Percentiles rank a stretch among this genome's conserved stretches.
Conservation (phyloP, 495 filamentous ascomycete species). For the Rostrohypoxylon terebratum region DNA sequence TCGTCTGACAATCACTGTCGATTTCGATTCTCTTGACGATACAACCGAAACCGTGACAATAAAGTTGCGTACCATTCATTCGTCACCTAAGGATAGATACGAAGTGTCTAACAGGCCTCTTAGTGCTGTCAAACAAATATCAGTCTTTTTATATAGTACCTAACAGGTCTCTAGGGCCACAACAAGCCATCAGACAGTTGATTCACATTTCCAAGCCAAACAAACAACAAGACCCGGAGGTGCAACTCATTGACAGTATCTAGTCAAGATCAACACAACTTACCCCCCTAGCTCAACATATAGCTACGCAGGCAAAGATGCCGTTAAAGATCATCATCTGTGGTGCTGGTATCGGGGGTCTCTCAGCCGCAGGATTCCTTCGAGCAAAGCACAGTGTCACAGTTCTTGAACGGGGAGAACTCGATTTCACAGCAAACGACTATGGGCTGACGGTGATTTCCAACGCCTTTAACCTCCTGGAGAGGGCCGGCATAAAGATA, state of each 20-base stretch:
- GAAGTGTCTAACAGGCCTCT: not conserved
- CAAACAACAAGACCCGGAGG: not conserved
- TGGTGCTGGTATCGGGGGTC: conserved; percentile 45
- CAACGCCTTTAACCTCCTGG: conserved; percentile 44
- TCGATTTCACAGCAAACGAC: conserved; percentile 47
- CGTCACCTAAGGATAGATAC: not conserved
- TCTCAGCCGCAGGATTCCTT: conserved; percentile 45
- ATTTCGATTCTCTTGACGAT: not conserved
- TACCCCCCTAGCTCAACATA: too few relatives aligned
- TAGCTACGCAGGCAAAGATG: conserved; percentile 10
- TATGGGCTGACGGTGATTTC: conserved; percentile 47
- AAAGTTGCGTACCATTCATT: not conserved
- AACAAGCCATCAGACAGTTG: not conserved
- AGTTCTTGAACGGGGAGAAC: conserved; percentile 44
- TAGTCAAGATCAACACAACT: not conserved
- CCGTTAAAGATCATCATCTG: conserved; percentile 45
- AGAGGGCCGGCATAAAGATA: conserved; percentile 41
- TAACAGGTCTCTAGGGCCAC: not conserved
- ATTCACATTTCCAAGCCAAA: not conserved
- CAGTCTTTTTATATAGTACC: too few relatives aligned
- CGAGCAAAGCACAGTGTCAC: conserved; percentile 47
- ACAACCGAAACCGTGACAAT: not conserved
- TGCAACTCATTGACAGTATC: not conserved
- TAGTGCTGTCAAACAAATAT: not conserved
- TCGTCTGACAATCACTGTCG: not conserved